A percentile compares a stretch with the other conserved stretches of the same genome.
Conservation (phyloP, 768 basidiomycete genomes). For the Mycena polygramma region DNA sequence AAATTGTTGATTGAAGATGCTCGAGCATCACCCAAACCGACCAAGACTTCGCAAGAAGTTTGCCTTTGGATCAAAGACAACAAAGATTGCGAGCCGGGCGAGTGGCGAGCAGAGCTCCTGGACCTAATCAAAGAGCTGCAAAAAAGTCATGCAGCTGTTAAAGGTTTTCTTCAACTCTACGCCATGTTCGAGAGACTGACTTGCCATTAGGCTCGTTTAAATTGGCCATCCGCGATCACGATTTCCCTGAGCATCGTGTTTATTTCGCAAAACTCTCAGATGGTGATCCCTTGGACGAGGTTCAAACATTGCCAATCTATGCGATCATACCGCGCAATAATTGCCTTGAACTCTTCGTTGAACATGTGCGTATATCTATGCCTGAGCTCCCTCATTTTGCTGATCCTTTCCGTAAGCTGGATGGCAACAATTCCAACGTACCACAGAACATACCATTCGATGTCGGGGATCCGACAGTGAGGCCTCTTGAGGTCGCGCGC, state of each 20-base stretch:
- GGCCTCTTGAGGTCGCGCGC: background rate
- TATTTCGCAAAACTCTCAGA: background rate
- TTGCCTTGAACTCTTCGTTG: background rate
- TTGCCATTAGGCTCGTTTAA: background rate
- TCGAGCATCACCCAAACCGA: background rate
- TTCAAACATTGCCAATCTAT: background rate
- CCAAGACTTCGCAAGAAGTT: background rate
- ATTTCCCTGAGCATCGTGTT: background rate
- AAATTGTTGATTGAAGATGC: slow-evolving; percentile 3
- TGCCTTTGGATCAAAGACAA: background rate
- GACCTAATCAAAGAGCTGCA: background rate
- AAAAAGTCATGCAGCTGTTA: background rate
- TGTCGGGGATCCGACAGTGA: background rate
- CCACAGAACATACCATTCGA: background rate
- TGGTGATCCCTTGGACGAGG: background rate
- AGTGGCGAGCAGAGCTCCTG: slow-evolving; percentile 1
- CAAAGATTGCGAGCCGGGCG: background rate
- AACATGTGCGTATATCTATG: background rate
- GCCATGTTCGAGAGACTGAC: background rate
- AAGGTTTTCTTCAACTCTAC: background rate
- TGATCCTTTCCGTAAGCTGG: background rate
- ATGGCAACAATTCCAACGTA: background rate
- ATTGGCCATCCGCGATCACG: background rate
- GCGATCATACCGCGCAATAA: background rate
- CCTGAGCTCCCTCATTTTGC: background rate